Conservation (phyloP, 768 basidiomycete genomes). For the Asterophora parasitica region DNA sequence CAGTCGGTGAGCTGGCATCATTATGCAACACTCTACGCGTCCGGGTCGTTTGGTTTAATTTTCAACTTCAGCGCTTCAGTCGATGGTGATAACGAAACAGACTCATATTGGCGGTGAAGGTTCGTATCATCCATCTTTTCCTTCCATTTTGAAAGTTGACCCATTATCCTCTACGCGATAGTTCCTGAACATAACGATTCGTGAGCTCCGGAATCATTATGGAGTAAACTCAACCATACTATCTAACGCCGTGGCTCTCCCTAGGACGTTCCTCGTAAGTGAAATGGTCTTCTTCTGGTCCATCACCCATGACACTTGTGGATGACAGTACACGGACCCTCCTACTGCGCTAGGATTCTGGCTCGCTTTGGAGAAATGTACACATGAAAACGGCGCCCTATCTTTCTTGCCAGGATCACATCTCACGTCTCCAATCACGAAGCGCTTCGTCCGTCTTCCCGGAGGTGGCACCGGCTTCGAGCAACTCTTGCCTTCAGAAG, state of each 20-base stretch:
- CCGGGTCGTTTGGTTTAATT: background rate
- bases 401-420: constrained; percentile 93
- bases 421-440: constrained; percentile 61
- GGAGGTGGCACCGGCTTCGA: constrained; percentile 85
- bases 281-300: background rate
- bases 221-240: no score
- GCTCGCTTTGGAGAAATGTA: constrained; percentile 92
- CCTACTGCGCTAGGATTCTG: constrained; percentile 93
- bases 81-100: constrained; percentile 96
- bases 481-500: constrained; percentile 38
- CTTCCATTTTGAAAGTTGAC: background rate
- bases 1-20: constrained; percentile 51
- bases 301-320: constrained; percentile 2
- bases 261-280: constrained; percentile 70
- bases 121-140: constrained; percentile 25
- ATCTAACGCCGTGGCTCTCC: constrained; percentile 1
- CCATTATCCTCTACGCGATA: constrained; percentile 20
- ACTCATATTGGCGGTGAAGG: constrained; percentile 90
- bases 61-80: constrained; percentile 65
- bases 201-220: constrained; percentile 42
- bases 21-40: no score
- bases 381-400: constrained; percentile 74
- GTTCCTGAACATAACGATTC: constrained; percentile 95
- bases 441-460: constrained; percentile 80
- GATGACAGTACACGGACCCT: constrained; percentile 78